Percentiles rank a stretch among this genome's conserved stretches.
Evolutionary conservation across 2,329 filamentous ascomycete species (phyloP).

Genomic region (Daldinia sp.): DNA sequence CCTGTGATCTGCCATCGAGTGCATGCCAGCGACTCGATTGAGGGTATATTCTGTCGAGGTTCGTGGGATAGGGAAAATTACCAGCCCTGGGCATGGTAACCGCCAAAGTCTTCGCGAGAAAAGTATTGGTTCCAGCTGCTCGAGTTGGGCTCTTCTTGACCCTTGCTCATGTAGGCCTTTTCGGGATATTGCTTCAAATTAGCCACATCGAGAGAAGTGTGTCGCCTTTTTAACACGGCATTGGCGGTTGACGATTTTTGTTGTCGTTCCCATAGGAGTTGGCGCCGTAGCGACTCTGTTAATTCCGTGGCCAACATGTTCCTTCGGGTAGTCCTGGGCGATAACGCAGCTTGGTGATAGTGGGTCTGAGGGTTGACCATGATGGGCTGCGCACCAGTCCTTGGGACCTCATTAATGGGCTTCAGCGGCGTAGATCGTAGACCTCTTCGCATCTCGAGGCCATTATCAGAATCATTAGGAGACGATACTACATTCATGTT

Average conservation of each 20-base stretch:
- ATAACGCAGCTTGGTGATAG: slow-evolving; percentile 77
- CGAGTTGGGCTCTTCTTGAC: slow-evolving; percentile 68
- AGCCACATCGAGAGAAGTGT: slow-evolving; percentile 89
- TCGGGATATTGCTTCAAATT: slow-evolving; percentile 86
- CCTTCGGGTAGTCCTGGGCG: slow-evolving; percentile 87
- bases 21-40: slow-evolving; percentile 25
- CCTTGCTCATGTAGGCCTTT: slow-evolving; percentile 65
- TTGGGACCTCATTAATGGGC: slow-evolving; percentile 69
- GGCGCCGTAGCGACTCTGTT: slow-evolving; percentile 88
- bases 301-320: slow-evolving; percentile 97
- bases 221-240: slow-evolving; percentile 85
- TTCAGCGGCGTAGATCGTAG: slow-evolving; percentile 58
- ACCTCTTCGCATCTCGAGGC: slow-evolving; percentile 70
- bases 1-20: slow-evolving; percentile 34
- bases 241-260: slow-evolving; percentile 91
- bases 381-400: slow-evolving; percentile 79
- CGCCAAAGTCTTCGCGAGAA: slow-evolving; percentile 76
- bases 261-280: slow-evolving; percentile 93
- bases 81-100: slow-evolving; percentile 89
- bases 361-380: slow-evolving; percentile 72
- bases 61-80: slow-evolving; percentile 51
- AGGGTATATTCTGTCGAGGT: slow-evolving; percentile 18
- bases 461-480: slow-evolving; percentile 67
- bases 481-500: slow-evolving; percentile 57
- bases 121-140: slow-evolving; percentile 89